A percentile compares a stretch with the other conserved stretches of the same genome.
phyloP scores from a whole-genome alignment of 1,139 yeast species.

The Pichia sp. region DNA sequence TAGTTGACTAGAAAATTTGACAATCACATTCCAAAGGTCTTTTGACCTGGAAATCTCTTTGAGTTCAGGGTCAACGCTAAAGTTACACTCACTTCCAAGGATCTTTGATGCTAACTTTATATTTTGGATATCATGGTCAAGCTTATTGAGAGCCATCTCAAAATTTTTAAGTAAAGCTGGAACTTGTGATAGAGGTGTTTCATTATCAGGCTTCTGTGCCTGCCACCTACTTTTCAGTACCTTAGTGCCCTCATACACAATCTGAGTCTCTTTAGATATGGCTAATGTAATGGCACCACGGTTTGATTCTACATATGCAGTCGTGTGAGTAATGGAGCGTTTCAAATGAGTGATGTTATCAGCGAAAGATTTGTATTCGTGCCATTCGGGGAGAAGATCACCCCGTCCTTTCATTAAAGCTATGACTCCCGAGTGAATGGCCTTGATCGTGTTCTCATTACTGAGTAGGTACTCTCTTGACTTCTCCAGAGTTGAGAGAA shows the following conservation, averaged over 20 bases:
- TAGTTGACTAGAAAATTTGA: slow-evolving; percentile 29
- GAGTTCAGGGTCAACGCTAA: slow-evolving; percentile 25
- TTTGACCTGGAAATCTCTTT: slow-evolving; percentile 42
- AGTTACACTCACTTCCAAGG: slow-evolving; percentile 34
- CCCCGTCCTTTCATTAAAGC: slow-evolving; percentile 40
- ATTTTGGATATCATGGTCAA: slow-evolving; percentile 23
- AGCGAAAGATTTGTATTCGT: slow-evolving; percentile 58
- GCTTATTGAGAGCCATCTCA: slow-evolving; percentile 28
- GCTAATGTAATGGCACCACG: slow-evolving; percentile 30
- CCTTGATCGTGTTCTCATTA: slow-evolving; percentile 9
- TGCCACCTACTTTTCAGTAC: slow-evolving; percentile 38
- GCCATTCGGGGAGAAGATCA: slow-evolving; percentile 49
- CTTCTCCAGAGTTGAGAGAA: slow-evolving; percentile 30
- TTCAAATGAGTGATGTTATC: slow-evolving; percentile 40
- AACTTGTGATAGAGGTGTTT: slow-evolving; percentile 44
- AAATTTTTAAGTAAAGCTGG: slow-evolving; percentile 38
- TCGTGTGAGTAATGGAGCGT: slow-evolving; percentile 36
- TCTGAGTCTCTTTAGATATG: slow-evolving; percentile 10
- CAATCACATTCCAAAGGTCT: slow-evolving; percentile 61
- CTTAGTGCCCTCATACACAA: background rate
- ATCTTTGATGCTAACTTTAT: slow-evolving; percentile 36
- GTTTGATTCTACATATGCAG: slow-evolving; percentile 22
- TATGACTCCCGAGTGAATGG: slow-evolving; percentile 41
- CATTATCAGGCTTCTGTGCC: slow-evolving; percentile 37
- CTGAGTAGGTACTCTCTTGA: slow-evolving; percentile 10